These are phyloP conservation scores for Pogostemon cablin DNA, from an alignment of 257 asterid genomes.

Conservation along the genomic window DNA sequence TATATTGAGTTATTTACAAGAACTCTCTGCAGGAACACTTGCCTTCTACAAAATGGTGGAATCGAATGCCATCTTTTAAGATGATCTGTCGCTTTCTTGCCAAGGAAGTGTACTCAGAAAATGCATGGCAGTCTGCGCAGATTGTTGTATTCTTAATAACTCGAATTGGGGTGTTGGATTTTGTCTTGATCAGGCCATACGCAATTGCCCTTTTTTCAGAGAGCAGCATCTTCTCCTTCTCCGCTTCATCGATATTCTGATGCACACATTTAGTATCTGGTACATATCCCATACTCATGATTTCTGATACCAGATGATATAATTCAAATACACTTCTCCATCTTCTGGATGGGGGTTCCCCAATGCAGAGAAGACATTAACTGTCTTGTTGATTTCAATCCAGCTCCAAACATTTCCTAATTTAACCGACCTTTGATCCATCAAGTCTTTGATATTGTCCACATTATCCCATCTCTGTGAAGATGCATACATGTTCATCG, in stretches of 20 bases:
- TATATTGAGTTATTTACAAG: slow-evolving; percentile 25
- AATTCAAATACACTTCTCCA: slow-evolving; percentile 58
- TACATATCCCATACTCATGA: slow-evolving; percentile 52
- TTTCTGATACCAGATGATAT: slow-evolving; percentile 53
- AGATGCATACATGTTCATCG: slow-evolving; percentile 59
- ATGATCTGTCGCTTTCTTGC: slow-evolving; percentile 52
- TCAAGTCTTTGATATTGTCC: slow-evolving; percentile 42
- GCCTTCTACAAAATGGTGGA: slow-evolving; percentile 63
- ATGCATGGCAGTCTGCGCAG: slow-evolving; percentile 62
- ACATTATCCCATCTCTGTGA: slow-evolving; percentile 52
- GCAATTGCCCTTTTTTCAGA: slow-evolving; percentile 61
- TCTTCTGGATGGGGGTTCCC: slow-evolving; percentile 59
- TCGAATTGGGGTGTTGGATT: slow-evolving; percentile 39
- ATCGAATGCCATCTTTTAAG: slow-evolving; percentile 58
- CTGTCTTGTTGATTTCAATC: slow-evolving; percentile 45
- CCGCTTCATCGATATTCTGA: slow-evolving; percentile 45
- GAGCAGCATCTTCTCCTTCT: slow-evolving; percentile 59
- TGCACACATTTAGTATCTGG: slow-evolving; percentile 56
- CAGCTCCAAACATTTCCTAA: slow-evolving; percentile 58
- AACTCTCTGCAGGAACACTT: slow-evolving; percentile 65
- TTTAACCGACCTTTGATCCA: slow-evolving; percentile 47
- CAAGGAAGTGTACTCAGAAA: slow-evolving; percentile 56
- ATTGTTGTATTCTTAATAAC: slow-evolving; percentile 62
- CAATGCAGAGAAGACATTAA: slow-evolving; percentile 48
- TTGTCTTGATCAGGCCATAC: slow-evolving; percentile 53